Base-by-base conservation (phyloP, 176 grass and related monocot genomes). In the Pontederia paniculata region DNA sequence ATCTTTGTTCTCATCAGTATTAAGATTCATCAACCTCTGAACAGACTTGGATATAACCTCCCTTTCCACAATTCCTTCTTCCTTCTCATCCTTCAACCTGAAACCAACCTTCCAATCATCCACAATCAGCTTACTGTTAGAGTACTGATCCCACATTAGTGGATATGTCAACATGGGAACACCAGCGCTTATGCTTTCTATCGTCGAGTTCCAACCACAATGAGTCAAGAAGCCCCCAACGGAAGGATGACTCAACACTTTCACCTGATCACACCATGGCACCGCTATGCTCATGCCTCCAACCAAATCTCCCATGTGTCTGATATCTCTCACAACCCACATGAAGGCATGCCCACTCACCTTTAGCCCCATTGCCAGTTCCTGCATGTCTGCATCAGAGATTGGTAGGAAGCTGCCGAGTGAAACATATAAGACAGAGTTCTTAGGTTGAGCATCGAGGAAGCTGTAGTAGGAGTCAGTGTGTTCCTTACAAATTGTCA, bases 201-300 rank as follows among this genome's bases (percentile, higher is more conserved):
- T 54, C 43, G 68, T 66, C 17, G 89, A 95, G 70, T 95, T 95
- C 81, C 73, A 95, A 2, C 81, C 89, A 48, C 81, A 89, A 21
- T 86, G 85, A 12, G 80, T 88, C 60, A 83, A 52, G 73, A 88
- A 88, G 9, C 80, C 80, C 23, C 89, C 78, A 0, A 89, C 23
- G 0, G 84, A 75, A 10, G 73, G 78, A 52, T 95, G 84, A 71
- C 63, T 70, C 42, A 89, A 45, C 42, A 89, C 66, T 15, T 46
- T 62, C 25, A 77, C 54, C 60, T 95, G 89, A 3, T 89, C 69
- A 18, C 89, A 89, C 85, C 76, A 95, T 5, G 84, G 58, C 55
- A 89, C 85, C 7, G 73, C 73, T 48, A 89, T 17, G 5, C 85
- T 76, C 56, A 45, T 80, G 28, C 56, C 70, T 18, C 71, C 77